Evolutionary conservation across 1,139 yeast genomes (phyloP).

Genomic region (Hyphopichia fennica): DNA sequence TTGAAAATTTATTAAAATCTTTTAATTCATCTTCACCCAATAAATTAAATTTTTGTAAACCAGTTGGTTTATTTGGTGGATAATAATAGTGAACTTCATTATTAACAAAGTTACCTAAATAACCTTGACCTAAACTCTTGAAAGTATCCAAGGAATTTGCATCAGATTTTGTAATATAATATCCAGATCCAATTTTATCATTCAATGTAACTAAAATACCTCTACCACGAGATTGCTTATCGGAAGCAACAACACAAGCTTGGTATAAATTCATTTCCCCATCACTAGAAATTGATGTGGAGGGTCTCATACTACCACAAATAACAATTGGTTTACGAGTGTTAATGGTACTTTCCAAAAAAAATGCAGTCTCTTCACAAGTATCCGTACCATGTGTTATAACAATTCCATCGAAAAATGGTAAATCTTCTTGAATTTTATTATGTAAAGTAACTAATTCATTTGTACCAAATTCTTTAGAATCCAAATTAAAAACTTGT

Average conservation of each 20-base stretch:
- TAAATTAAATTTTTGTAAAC: slow-evolving; percentile 44
- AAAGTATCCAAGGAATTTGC: slow-evolving; percentile 71
- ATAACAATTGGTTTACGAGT: slow-evolving; percentile 24
- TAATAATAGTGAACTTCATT: slow-evolving; percentile 64
- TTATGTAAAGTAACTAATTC: slow-evolving; percentile 36
- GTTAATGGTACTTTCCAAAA: slow-evolving; percentile 15
- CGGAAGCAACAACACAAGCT: slow-evolving; percentile 64
- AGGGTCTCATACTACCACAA: slow-evolving; percentile 75
- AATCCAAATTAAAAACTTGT: slow-evolving; percentile 64
- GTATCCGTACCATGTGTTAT: slow-evolving; percentile 77
- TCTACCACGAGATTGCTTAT: slow-evolving; percentile 50
- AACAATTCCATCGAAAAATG: slow-evolving; percentile 55
- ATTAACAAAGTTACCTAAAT: slow-evolving; percentile 67
- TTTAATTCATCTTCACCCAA: slow-evolving; percentile 13
- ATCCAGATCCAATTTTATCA: slow-evolving; percentile 68
- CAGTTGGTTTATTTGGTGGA: slow-evolving; percentile 61
- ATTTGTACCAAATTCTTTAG: slow-evolving; percentile 56
- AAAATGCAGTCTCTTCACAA: slow-evolving; percentile 69
- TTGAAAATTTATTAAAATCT: slow-evolving; percentile 26
- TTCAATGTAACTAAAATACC: slow-evolving; percentile 66
- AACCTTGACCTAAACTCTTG: slow-evolving; percentile 68
- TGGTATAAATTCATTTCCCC: slow-evolving; percentile 74
- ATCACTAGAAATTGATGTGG: slow-evolving; percentile 67
- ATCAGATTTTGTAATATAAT: slow-evolving; percentile 67
- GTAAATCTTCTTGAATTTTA: slow-evolving; percentile 44